phyloP scores from a whole-genome alignment of 352 stramenopile genomes.

The Saprolegnia diclina region DNA sequence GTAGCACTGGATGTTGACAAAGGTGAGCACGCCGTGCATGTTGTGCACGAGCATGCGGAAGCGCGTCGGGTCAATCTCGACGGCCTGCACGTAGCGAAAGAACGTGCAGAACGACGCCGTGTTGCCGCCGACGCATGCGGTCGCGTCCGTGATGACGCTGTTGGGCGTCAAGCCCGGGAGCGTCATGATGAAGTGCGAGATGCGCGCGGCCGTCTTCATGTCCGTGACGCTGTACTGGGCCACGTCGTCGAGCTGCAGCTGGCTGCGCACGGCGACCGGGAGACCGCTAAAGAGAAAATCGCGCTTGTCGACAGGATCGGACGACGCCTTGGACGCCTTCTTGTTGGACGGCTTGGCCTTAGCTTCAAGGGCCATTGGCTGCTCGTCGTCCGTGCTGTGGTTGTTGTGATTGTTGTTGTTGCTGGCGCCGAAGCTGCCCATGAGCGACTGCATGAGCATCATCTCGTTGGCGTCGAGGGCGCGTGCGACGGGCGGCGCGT shows the following conservation, averaged over 20 bases:
- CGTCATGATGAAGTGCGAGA: slow-evolving; percentile 52
- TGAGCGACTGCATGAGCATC: slow-evolving; percentile 16
- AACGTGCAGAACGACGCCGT: slow-evolving; percentile 74
- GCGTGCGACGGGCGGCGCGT: slow-evolving; percentile 1
- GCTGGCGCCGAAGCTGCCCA: neutral
- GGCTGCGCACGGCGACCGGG: slow-evolving; percentile 52
- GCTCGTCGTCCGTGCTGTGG: neutral
- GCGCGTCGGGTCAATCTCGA: slow-evolving; percentile 58
- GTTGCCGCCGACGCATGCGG: slow-evolving; percentile 76
- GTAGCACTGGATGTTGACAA: slow-evolving; percentile 48
- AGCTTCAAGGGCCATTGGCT: neutral
- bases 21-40: slow-evolving; percentile 43
- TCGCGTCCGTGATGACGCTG: slow-evolving; percentile 55
- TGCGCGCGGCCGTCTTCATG: slow-evolving; percentile 70
- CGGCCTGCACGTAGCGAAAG: slow-evolving; percentile 66
- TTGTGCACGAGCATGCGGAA: slow-evolving; percentile 76
- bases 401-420: neutral
- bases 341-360: neutral
- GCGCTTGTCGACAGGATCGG: slow-evolving; percentile 73
- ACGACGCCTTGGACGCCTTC: slow-evolving; percentile 15
- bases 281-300: slow-evolving; percentile 82
- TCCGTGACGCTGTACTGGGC: slow-evolving; percentile 75
- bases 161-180: slow-evolving; percentile 35
- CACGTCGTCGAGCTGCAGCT: slow-evolving; percentile 72
- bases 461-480: slow-evolving; percentile 16